Evolutionary conservation across 768 basidiomycete genomes (phyloP).

Genomic region (Leccinum imitatum): DNA sequence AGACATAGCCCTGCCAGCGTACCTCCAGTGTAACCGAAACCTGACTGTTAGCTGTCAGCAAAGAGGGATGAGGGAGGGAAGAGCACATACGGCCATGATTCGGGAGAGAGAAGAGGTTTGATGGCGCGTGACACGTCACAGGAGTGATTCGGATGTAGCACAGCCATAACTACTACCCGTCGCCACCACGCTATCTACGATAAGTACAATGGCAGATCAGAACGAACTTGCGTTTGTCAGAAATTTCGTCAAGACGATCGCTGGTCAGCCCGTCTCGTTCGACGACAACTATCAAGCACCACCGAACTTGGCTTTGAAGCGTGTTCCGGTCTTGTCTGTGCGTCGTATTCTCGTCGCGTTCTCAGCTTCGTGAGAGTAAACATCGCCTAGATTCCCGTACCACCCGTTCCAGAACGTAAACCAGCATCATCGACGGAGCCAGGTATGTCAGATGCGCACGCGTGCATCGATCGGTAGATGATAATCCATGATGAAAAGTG

Average conservation of each 20-base stretch:
- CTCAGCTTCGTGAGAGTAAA: conserved; percentile 6
- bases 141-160: conserved; percentile 12
- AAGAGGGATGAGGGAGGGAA: neutral
- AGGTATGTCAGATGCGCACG: conserved; percentile 27
- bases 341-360: conserved; percentile 20
- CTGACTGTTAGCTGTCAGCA: conserved; percentile 47
- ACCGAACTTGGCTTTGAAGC: conserved; percentile 61
- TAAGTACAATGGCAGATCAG: conserved; percentile 50
- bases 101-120: neutral
- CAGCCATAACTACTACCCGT: conserved; percentile 18
- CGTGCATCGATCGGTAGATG: conserved; percentile 13
- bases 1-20: conserved; percentile 12
- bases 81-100: conserved; percentile 40
- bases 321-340: conserved; percentile 69
- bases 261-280: conserved; percentile 66
- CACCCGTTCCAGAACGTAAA: conserved; percentile 57
- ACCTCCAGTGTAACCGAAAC: conserved; percentile 66
- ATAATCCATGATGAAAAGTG: conserved; percentile 6
- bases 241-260: conserved; percentile 61
- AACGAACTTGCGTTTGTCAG: conserved; percentile 62
- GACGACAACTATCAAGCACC: conserved; percentile 77
- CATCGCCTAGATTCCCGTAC: conserved; percentile 51
- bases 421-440: conserved; percentile 30
- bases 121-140: conserved; percentile 25
- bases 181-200: neutral